These are phyloP conservation scores for Gamarada debralockiae DNA, from an alignment of 495 filamentous ascomycete genomes.

Conservation along the genomic window DNA sequence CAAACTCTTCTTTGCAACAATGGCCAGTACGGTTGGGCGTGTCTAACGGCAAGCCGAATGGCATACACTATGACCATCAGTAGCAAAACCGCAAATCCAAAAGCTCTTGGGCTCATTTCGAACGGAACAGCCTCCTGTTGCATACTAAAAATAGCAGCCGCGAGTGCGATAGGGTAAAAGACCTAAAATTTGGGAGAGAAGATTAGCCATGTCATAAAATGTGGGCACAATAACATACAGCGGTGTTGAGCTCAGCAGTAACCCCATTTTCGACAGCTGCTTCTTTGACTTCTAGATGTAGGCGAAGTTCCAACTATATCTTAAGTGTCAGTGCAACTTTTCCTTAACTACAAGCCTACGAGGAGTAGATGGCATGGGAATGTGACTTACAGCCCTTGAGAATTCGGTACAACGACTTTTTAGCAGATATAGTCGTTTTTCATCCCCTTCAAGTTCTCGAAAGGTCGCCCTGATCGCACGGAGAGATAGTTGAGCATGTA, in stretches of 20 bases:
- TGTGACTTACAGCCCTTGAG: conserved; percentile 1
- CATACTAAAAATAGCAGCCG: conserved; percentile 8
- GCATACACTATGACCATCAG: neutral
- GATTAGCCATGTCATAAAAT: neutral
- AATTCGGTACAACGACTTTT: neutral
- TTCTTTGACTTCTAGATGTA: neutral
- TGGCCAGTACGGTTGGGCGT: neutral
- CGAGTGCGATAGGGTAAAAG: conserved; percentile 4
- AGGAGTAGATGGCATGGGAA: neutral
- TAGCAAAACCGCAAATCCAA: neutral
- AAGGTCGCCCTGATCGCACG: neutral
- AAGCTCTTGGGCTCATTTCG: neutral
- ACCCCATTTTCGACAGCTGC: conserved; percentile 1
- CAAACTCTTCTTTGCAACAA: neutral
- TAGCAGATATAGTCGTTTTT: neutral
- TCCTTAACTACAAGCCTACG: neutral
- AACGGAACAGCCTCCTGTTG: neutral
- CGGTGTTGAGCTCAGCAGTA: neutral
- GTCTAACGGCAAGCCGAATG: neutral
- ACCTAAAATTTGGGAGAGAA: neutral
- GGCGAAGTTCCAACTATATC: conserved; percentile 1
- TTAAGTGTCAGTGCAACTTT: neutral
- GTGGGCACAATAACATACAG: neutral
- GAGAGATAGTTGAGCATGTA: neutral
- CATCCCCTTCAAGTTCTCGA: neutral